Percentiles rank a stretch among this genome's conserved stretches.
Evolutionary conservation across 352 stramenopile species (phyloP).

Genomic region (Thalassiosira exigua): DNA sequence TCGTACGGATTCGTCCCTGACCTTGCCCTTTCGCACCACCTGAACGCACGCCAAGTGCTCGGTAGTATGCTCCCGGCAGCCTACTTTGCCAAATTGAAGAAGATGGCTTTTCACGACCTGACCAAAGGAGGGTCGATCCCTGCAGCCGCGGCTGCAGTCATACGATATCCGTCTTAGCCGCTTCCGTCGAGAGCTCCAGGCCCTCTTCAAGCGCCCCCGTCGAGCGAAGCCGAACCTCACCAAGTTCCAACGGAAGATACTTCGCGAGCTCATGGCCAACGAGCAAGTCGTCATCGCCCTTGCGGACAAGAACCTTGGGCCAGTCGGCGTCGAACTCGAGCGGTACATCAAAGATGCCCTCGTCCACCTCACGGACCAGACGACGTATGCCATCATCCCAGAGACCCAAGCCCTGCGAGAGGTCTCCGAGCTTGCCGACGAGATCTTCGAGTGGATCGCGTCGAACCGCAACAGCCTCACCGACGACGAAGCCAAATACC

Average conservation of each 20-base stretch:
- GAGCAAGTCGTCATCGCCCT: conserved; percentile 5
- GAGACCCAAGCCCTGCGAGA: too few relatives aligned
- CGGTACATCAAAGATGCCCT: conserved; percentile 25
- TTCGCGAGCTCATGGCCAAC: not conserved
- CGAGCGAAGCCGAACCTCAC: conserved; percentile 1
- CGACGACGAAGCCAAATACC: not conserved
- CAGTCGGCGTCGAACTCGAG: conserved; percentile 2
- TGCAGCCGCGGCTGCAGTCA: too few relatives aligned
- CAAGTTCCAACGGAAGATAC: conserved; percentile 7
- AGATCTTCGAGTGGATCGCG: not conserved
- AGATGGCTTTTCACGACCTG: too few relatives aligned
- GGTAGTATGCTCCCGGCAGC: too few relatives aligned
- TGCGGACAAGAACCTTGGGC: conserved; percentile 17
- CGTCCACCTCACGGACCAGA: not conserved
- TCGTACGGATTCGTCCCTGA: too few relatives aligned
- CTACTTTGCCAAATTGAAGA: too few relatives aligned
- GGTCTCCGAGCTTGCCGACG: too few relatives aligned
- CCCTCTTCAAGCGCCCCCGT: not conserved
- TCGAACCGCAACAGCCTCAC: not conserved
- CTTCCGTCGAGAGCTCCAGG: not conserved
- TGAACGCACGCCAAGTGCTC: too few relatives aligned
- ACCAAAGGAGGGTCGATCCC: too few relatives aligned
- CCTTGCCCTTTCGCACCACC: too few relatives aligned
- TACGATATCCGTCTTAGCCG: too few relatives aligned
- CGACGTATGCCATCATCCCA: too few relatives aligned